phyloP scores from a whole-genome alignment of 441 rosid genomes.

The Sinapis alba region DNA sequence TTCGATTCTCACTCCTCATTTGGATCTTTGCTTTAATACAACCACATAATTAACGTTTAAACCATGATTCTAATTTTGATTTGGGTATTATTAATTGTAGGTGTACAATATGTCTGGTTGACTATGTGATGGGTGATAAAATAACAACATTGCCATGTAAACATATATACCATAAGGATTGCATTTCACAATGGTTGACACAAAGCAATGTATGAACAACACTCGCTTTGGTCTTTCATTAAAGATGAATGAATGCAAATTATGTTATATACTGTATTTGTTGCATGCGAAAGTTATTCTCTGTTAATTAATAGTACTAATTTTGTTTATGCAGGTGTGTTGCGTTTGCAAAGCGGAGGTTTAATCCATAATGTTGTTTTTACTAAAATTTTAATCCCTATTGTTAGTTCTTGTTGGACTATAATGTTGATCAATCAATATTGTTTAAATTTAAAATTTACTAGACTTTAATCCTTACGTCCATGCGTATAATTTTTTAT shows the following conservation, averaged over 20 bases:
- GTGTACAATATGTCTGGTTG: slow-evolving; percentile 32
- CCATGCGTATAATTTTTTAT: no score
- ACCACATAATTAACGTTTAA: background rate
- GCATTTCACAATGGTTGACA: slow-evolving; percentile 29
- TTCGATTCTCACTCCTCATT: background rate
- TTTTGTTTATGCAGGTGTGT: slow-evolving; percentile 11
- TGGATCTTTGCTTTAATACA: background rate
- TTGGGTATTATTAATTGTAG: slow-evolving; percentile 3
- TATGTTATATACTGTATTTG: background rate
- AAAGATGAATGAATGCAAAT: background rate
- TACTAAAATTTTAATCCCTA: background rate
- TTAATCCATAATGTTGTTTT: background rate
- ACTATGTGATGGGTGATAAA: slow-evolving; percentile 14
- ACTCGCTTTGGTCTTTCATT: background rate
- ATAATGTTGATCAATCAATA: background rate
- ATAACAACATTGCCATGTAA: slow-evolving; percentile 14
- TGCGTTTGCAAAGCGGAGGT: slow-evolving; percentile 32
- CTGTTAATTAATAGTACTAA: background rate
- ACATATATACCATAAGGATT: slow-evolving; percentile 34
- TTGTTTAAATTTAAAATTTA: background rate
- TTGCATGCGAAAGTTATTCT: background rate
- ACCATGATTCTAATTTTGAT: background rate
- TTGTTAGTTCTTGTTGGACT: background rate
- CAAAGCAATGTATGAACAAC: slow-evolving; percentile 12
- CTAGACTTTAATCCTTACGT: no score